phyloP scores from a whole-genome alignment of 2,329 filamentous ascomycete species.

The Xylariaceae sp. region DNA sequence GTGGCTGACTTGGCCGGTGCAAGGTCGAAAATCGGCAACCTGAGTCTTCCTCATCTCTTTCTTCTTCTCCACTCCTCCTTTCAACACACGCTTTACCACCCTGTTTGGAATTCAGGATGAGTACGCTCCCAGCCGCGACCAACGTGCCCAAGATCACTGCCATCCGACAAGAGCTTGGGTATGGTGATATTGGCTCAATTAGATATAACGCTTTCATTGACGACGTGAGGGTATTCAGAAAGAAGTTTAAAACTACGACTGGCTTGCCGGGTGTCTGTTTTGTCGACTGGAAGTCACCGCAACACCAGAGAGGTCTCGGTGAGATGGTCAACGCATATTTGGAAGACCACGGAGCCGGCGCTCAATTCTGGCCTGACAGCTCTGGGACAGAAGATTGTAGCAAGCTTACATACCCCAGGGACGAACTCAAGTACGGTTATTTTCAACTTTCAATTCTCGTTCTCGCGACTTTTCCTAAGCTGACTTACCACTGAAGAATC shows the following conservation, averaged over 20 bases:
- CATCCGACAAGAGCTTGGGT: neutral
- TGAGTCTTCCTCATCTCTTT: too few species aligned
- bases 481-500: neutral
- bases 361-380: neutral
- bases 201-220: neutral
- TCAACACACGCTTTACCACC: too few species aligned
- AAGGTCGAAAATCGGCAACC: too few species aligned
- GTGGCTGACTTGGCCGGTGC: too few species aligned
- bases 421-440: neutral
- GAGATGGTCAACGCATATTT: neutral
- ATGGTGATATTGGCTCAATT: neutral
- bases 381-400: neutral
- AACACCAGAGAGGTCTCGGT: neutral
- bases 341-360: neutral
- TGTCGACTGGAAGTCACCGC: neutral
- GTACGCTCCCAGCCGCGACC: neutral
- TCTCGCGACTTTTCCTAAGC: too few species aligned
- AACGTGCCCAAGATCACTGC: neutral
- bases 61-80: too few species aligned
- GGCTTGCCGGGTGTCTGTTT: neutral
- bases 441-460: neutral
- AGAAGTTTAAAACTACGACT: neutral
- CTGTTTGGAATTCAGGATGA: neutral
- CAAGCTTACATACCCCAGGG: neutral
- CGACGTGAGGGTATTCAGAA: neutral